These are phyloP conservation scores for Macrolepiota fuliginosa DNA, from an alignment of 768 basidiomycete species.

Conservation along the genomic window DNA sequence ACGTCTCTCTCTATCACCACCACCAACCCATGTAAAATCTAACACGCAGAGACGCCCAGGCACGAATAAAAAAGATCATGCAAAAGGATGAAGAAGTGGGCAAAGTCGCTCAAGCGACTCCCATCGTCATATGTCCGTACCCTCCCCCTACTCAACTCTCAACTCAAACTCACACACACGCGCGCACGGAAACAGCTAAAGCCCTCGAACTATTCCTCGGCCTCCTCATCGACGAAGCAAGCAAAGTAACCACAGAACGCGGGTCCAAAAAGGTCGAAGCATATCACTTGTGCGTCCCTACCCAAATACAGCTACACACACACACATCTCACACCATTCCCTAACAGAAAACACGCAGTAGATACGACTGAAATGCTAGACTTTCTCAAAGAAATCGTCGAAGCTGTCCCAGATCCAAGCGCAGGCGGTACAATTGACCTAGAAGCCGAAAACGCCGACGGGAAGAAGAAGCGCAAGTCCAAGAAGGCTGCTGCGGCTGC, in stretches of 20 bases:
- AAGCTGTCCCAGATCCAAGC: conserved; percentile 82
- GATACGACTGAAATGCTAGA: conserved; percentile 87
- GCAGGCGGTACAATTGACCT: conserved; percentile 77
- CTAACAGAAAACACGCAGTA: conserved; percentile 83
- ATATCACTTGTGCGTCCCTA: conserved; percentile 80
- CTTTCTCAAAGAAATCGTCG: conserved; percentile 91
- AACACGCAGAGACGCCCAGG: conserved; percentile 42
- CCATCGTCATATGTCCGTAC: conserved; percentile 90
- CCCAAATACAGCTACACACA: not conserved
- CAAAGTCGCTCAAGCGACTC: conserved; percentile 95
- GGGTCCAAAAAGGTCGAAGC: conserved; percentile 88
- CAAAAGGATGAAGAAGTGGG: conserved; percentile 99
- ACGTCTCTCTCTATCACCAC: conserved; percentile 31
- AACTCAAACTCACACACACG: not conserved
- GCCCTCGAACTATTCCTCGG: conserved; percentile 90
- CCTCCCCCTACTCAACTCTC: not conserved
- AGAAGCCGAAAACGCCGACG: conserved; percentile 55
- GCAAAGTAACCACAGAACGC: conserved; percentile 73
- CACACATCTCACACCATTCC: not conserved
- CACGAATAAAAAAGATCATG: conserved; percentile 99
- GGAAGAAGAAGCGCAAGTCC: conserved; percentile 60
- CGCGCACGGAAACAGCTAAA: conserved; percentile 63
- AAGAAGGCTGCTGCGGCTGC: conserved; percentile 36
- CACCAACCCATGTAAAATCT: not conserved
- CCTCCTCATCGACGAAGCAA: conserved; percentile 77